Evolutionary conservation across 2,329 filamentous ascomycete genomes (phyloP), one percentile per base, ranked within the genome.

Genomic region (Microcyclospora tardicrescens): DNA sequence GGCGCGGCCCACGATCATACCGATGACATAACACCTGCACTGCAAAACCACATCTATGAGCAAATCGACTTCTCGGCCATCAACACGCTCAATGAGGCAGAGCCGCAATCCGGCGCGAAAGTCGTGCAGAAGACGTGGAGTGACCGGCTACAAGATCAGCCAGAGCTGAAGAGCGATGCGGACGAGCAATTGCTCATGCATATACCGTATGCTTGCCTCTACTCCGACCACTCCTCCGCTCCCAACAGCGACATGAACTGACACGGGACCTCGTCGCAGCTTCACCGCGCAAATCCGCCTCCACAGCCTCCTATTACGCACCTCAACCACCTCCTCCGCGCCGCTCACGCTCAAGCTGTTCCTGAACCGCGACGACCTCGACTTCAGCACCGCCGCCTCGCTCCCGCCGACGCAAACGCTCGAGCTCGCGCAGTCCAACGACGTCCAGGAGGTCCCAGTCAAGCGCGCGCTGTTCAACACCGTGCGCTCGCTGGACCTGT

Each of bases 121-220:
- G 73, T 96, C 24, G 75, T 93, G 28, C 78, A 85, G 64, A 98
- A 98, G 70, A 84, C 86, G 40, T 98, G 87, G 87, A 73, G 74
- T 5, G 80, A 96, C 62, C 71, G 91, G 39, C 61, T 95, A 43
- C 61, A 75, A 12, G 60, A 71, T 2, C 65, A 76, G 51, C 84
- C 86, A 0, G 82, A 93, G 63, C 71, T 98, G 24, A 75, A 73
- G 53, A 94, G 85, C 56, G 84, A 93, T 57, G 78, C 80, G 0
- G 91, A 96, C 58, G 86, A 94, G 66, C 86, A 98, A 66, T 63
- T 98, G n/a, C 66, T 98, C 40, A 84, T 98, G 71, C 79, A 81
- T 46, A 73, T 96, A 29, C 91, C 91, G 82, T 93, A 65, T 50
- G 30, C 12, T 10, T 15, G 19, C 19, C 4, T 24, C 19, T 8